phyloP scores from a whole-genome alignment of 176 grass and related monocot genomes.

The Musa schizocarpa region DNA sequence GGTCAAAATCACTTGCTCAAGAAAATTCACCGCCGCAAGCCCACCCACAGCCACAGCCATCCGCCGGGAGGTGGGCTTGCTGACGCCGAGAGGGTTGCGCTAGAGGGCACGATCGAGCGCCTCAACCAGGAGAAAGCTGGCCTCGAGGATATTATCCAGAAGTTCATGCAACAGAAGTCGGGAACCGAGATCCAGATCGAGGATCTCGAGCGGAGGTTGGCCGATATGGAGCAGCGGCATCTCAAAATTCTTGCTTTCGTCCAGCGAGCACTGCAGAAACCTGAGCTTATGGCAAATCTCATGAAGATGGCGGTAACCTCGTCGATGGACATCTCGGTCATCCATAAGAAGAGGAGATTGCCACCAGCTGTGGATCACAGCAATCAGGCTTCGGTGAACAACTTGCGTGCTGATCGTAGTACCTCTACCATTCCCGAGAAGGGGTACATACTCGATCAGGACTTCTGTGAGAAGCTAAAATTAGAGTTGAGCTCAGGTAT shows the following conservation, averaged over 20 bases:
- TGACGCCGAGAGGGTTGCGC: constrained; percentile 37
- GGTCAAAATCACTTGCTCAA: constrained; percentile 64
- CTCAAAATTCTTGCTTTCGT: constrained; percentile 73
- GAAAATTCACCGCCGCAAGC: constrained; percentile 72
- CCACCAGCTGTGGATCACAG: constrained; percentile 41
- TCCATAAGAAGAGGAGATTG: constrained; percentile 74
- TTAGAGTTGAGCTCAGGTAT: constrained; percentile 54
- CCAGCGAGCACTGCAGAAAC: constrained; percentile 55
- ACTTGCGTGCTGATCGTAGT: constrained; percentile 68
- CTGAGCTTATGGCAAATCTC: constrained; percentile 63
- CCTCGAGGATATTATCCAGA: constrained; percentile 32
- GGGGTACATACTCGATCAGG: constrained; percentile 39
- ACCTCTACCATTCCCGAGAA: constrained; percentile 51
- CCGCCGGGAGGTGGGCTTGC: constrained; percentile 30
- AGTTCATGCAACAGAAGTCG: constrained; percentile 51
- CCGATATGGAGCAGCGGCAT: constrained; percentile 75
- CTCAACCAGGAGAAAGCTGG: constrained; percentile 52
- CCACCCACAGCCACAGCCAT: constrained; percentile 77
- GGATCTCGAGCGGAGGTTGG: constrained; percentile 59
- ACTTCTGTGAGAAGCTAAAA: constrained; percentile 84
- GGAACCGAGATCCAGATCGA: constrained; percentile 64
- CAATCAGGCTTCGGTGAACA: constrained; percentile 31
- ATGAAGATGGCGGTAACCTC: constrained; percentile 68
- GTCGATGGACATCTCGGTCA: constrained; percentile 20
- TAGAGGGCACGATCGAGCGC: constrained; percentile 57